phyloP scores from a whole-genome alignment of 2,329 filamentous ascomycete species.

The Diaporthe caulivora region DNA sequence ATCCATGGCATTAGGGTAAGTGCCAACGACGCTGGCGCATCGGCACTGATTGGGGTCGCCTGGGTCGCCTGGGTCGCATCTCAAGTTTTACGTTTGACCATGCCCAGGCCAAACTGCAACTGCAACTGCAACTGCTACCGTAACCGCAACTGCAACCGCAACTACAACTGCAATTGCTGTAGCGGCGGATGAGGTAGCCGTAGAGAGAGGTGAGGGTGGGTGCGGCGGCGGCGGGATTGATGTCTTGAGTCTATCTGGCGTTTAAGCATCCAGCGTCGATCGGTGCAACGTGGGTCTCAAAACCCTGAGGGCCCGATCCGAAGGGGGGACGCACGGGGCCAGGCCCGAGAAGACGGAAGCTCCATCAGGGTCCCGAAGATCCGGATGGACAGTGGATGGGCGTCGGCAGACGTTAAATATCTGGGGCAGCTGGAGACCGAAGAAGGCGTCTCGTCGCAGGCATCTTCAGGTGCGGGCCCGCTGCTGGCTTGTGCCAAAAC shows the following conservation, averaged over 20 bases:
- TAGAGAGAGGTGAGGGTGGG: neutral
- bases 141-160: neutral
- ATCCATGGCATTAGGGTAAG: neutral
- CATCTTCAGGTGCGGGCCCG: conserved; percentile 5
- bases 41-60: conserved; percentile 4
- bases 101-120: neutral
- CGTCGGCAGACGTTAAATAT: conserved; percentile 7
- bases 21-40: conserved; percentile 4
- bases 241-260: too few relatives aligned
- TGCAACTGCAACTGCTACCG: neutral
- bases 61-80: conserved; percentile 24
- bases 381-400: conserved; percentile 7
- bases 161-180: neutral
- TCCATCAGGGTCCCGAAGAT: neutral
- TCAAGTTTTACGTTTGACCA: conserved; percentile 14
- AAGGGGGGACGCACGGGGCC: neutral
- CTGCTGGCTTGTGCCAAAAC: neutral
- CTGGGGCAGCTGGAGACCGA: conserved; percentile 17
- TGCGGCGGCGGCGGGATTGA: too few relatives aligned
- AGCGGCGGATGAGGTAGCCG: neutral
- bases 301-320: neutral
- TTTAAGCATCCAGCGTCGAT: neutral
- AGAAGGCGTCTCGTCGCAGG: neutral
- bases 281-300: neutral
- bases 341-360: conserved; percentile 26